These are phyloP conservation scores for Cladosporium sp. DNA, from an alignment of 2,329 filamentous ascomycete genomes.

Conservation along the genomic window DNA sequence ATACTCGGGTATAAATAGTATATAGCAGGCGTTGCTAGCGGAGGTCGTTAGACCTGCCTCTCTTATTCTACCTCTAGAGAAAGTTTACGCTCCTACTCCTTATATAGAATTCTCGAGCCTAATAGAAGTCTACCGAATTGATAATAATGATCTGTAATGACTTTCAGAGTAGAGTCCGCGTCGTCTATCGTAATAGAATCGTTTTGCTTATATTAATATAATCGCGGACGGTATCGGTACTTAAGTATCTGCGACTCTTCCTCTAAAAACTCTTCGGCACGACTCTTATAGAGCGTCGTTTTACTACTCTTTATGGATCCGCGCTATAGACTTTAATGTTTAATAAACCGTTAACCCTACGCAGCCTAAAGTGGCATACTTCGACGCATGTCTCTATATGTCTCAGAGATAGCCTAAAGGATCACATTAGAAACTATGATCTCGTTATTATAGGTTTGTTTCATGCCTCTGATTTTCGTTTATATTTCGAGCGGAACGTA, in stretches of 20 bases:
- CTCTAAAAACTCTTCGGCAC: constrained; percentile 47
- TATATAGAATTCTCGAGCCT: constrained; percentile 42
- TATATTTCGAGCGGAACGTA: constrained; percentile 57
- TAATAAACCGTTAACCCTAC: constrained; percentile 53
- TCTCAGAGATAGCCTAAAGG: constrained; percentile 57
- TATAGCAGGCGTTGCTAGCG: constrained; percentile 31
- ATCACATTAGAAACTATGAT: constrained; percentile 56
- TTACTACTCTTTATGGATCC: too few species aligned
- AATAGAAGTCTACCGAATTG: constrained; percentile 20
- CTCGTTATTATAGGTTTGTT: too few species aligned
- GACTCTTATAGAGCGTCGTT: too few species aligned
- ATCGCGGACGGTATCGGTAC: constrained; percentile 42
- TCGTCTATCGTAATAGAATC: constrained; percentile 23
- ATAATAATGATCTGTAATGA: constrained; percentile 17
- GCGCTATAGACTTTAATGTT: constrained; percentile 38
- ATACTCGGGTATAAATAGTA: constrained; percentile 48
- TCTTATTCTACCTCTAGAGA: constrained; percentile 62
- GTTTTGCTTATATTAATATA: constrained; percentile 21
- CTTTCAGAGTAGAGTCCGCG: too few species aligned
- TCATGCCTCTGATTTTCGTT: constrained; percentile 45
- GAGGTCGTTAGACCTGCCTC: constrained; percentile 48
- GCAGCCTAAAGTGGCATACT: constrained; percentile 57
- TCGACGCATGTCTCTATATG: constrained; percentile 46
- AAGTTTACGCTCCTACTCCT: constrained; percentile 68
- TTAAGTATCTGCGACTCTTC: constrained; percentile 51